Base-by-base conservation (phyloP, 2,329 filamentous ascomycete genomes). In the Penicillium sp. region DNA sequence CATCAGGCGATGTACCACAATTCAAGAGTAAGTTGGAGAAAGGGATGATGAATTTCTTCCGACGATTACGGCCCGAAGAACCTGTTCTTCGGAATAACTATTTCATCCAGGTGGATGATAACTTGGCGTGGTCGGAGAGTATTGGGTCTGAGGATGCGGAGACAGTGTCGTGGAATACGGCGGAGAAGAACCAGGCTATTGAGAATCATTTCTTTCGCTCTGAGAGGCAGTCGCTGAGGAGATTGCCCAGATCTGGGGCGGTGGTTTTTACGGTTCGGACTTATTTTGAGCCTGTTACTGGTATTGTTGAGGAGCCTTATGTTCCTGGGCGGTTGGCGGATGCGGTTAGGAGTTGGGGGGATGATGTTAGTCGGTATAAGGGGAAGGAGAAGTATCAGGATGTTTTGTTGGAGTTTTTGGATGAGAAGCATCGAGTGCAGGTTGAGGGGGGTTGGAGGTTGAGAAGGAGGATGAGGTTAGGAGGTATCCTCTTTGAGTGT, bases 101-200 rank as follows among this genome's bases (percentile, higher is more conserved):
- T 75, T 96, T 96, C 77, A 83, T 96, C 61, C 91, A 96, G 75
- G 90, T 94, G 1, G 91, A 96, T 68, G 89, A 92, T 56, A 75
- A 82, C 6, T 78, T 96, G 1, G 79, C 88, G 0, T 96, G 91
- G 91, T 90, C 87, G 58, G 77, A 81, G 67, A 90, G 86, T 66
- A 93, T 96, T 64, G 91, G 91, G 0, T 66, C 76, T 17, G 91
- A 96, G 73, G 89, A 96, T 70, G 75, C 76, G 1, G 75, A 78
- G 0, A 79, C 79, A 0, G 83, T 87, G 2, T 87, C 86, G 42
- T 96, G 91, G 91, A 84, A 82, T 68, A 90, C 88, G 4, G 89
- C 90, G 1, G 83, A 90, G 73, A 90, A 90, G 76, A 82, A 91
- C 67, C 85, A 83, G 52, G 86, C 87, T 0, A 84, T 96, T 59